phyloP scores from a whole-genome alignment of 805 yeast genomes.

The Candida boleticola region DNA sequence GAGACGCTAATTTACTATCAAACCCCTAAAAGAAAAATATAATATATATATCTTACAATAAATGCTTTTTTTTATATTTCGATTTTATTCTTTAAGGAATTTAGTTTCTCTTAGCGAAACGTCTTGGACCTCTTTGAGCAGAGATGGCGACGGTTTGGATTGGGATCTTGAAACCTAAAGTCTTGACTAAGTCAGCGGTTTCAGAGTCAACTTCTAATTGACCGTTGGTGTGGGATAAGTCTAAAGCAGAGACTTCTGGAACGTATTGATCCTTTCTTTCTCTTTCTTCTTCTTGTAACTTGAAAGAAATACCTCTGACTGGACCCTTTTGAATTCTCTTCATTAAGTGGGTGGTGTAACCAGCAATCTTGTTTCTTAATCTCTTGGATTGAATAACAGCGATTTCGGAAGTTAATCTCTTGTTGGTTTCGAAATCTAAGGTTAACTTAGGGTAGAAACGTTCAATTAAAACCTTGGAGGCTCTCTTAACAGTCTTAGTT shows the following conservation, averaged over 20 bases:
- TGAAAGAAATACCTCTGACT: slow-evolving; percentile 99
- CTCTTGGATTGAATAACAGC: slow-evolving; percentile 99
- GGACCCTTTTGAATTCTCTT: slow-evolving; percentile 99
- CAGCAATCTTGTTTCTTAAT: slow-evolving; percentile 99
- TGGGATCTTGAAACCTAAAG: slow-evolving; percentile 88
- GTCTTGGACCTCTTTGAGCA: slow-evolving; percentile 85
- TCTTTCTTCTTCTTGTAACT: slow-evolving; percentile 99
- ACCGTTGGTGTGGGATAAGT: slow-evolving; percentile 93
- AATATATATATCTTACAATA: slow-evolving; percentile 19
- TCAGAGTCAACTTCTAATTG: slow-evolving; percentile 96
- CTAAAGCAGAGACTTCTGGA: slow-evolving; percentile 99
- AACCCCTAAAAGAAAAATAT: slow-evolving; percentile 7
- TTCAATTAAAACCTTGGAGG: slow-evolving; percentile 99
- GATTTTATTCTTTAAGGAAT: slow-evolving; percentile 23
- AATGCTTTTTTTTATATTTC: slow-evolving; percentile 19
- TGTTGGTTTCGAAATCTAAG: slow-evolving; percentile 99
- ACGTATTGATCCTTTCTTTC: slow-evolving; percentile 99
- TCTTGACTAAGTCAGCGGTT: slow-evolving; percentile 91
- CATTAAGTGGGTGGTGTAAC: slow-evolving; percentile 99
- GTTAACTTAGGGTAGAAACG: slow-evolving; percentile 99
- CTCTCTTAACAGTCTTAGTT: slow-evolving; percentile 99
- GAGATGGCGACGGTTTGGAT: slow-evolving; percentile 82
- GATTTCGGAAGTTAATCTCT: slow-evolving; percentile 97
- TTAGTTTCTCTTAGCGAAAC: slow-evolving; percentile 89
- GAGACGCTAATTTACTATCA: slow-evolving; percentile 10